Evolutionary conservation across 352 stramenopile species (phyloP).

Genomic region (Pythium vanterpoolii): DNA sequence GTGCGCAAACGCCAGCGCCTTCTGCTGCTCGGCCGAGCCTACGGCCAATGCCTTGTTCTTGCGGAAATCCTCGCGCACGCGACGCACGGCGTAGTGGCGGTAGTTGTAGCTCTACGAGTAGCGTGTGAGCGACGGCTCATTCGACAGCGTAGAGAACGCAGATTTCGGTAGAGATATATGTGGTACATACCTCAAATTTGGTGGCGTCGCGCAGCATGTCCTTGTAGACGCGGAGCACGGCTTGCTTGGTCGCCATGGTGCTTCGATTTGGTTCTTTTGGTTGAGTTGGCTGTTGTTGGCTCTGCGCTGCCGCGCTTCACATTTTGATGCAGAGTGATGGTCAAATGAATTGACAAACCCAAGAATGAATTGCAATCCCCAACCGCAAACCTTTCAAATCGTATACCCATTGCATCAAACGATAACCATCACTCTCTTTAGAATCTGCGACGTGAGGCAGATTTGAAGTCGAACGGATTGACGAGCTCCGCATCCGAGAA

Average conservation of each 20-base stretch:
- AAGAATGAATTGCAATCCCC: slow-evolving; percentile 5
- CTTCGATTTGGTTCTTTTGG: slow-evolving; percentile 7
- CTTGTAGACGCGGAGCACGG: slow-evolving; percentile 25
- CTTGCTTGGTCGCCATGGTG: slow-evolving; percentile 25
- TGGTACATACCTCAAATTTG: slow-evolving; percentile 14
- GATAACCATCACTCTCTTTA: neutral
- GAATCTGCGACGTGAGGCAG: slow-evolving; percentile 4
- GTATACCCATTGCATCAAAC: neutral
- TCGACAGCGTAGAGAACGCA: neutral
- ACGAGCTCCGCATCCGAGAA: neutral
- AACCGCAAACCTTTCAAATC: slow-evolving; percentile 2
- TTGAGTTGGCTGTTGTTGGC: neutral
- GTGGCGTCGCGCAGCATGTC: slow-evolving; percentile 27
- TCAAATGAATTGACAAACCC: slow-evolving; percentile 19
- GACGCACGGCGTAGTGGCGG: slow-evolving; percentile 57
- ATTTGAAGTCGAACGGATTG: neutral
- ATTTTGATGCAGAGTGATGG: slow-evolving; percentile 1
- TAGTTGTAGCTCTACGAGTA: slow-evolving; percentile 67
- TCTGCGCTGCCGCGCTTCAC: neutral
- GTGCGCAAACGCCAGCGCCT: slow-evolving; percentile 37
- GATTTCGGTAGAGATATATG: neutral
- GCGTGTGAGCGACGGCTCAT: slow-evolving; percentile 1
- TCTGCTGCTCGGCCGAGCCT: slow-evolving; percentile 48
- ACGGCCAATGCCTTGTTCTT: slow-evolving; percentile 48
- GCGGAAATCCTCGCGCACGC: slow-evolving; percentile 73